phyloP scores from a whole-genome alignment of 1,139 yeast species.

The Sugiyamaella japonica region DNA sequence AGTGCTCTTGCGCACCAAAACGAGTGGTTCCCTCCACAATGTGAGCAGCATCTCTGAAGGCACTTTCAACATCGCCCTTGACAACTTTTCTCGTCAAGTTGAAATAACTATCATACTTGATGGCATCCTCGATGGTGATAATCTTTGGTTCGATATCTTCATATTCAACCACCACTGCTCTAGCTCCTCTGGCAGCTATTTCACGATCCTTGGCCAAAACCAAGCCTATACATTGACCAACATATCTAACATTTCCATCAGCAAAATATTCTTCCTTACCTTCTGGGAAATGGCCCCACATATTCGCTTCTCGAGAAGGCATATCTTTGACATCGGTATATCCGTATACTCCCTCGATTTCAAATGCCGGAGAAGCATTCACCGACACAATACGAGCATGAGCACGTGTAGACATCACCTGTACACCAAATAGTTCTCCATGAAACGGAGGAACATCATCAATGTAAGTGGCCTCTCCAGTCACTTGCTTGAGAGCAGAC shows the following conservation, averaged over 20 bases:
- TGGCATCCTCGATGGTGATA: conserved; percentile 47
- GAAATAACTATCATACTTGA: conserved; percentile 40
- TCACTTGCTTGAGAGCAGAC: conserved; percentile 47
- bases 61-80: conserved; percentile 45
- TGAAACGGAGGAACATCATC: conserved; percentile 47
- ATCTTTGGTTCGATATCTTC: conserved; percentile 42
- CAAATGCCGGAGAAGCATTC: conserved; percentile 43
- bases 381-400: conserved; percentile 45
- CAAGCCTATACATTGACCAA: conserved; percentile 49
- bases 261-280: conserved; percentile 48
- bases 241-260: conserved; percentile 44
- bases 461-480: conserved; percentile 48
- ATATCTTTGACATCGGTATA: conserved; percentile 45
- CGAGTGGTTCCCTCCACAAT: conserved; percentile 44
- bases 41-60: conserved; percentile 41
- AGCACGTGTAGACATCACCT: conserved; percentile 46
- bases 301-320: conserved; percentile 41
- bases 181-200: conserved; percentile 46
- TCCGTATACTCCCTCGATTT: conserved; percentile 45
- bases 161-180: conserved; percentile 47
- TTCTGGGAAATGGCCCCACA: conserved; percentile 45
- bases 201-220: conserved; percentile 44
- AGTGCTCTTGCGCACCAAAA: conserved; percentile 51
- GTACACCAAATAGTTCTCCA: conserved; percentile 46
- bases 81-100: conserved; percentile 36